These are phyloP conservation scores for Solanum dulcamara DNA, from an alignment of 257 asterid genomes.

Conservation along the genomic window DNA sequence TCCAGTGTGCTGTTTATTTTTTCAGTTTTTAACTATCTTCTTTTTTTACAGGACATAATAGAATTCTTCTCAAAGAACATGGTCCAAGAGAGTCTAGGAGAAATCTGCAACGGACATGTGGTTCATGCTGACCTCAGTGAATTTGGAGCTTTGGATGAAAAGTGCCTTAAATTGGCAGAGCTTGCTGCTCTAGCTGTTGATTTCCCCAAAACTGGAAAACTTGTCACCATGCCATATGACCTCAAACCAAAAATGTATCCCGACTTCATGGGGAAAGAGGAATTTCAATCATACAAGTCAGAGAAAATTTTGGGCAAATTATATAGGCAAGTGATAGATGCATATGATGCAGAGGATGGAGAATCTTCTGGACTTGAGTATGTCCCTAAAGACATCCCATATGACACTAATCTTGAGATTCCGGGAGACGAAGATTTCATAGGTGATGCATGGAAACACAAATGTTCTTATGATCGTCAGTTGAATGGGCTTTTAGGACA, in stretches of 20 bases:
- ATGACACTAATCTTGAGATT: conserved; percentile 59
- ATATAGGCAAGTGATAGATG: conserved; percentile 56
- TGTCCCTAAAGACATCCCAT: conserved; percentile 19
- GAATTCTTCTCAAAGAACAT: conserved; percentile 66
- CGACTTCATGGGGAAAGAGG: conserved; percentile 88
- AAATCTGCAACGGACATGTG: conserved; percentile 95
- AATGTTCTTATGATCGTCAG: conserved; percentile 73
- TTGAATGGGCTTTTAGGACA: conserved; percentile 71
- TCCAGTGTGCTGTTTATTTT: background rate
- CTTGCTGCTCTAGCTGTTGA: conserved; percentile 95
- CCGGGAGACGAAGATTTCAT: conserved; percentile 39
- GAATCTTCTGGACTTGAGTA: conserved; percentile 10
- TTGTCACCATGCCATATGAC: conserved; percentile 54
- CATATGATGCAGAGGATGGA: conserved; percentile 27
- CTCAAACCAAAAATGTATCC: conserved; percentile 82
- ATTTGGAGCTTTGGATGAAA: conserved; percentile 76
- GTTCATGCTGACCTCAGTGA: conserved; percentile 85
- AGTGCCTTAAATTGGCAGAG: conserved; percentile 78
- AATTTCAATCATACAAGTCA: conserved; percentile 53
- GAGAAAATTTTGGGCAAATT: conserved; percentile 61
- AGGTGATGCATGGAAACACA: conserved; percentile 58
- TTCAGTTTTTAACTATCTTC: background rate
- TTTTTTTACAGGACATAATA: conserved; percentile 55
- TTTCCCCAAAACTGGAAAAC: conserved; percentile 88
- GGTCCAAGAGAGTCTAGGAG: conserved; percentile 76